Conservation (phyloP, 2,329 filamentous ascomycete species). For the Curvularia verruculosa region DNA sequence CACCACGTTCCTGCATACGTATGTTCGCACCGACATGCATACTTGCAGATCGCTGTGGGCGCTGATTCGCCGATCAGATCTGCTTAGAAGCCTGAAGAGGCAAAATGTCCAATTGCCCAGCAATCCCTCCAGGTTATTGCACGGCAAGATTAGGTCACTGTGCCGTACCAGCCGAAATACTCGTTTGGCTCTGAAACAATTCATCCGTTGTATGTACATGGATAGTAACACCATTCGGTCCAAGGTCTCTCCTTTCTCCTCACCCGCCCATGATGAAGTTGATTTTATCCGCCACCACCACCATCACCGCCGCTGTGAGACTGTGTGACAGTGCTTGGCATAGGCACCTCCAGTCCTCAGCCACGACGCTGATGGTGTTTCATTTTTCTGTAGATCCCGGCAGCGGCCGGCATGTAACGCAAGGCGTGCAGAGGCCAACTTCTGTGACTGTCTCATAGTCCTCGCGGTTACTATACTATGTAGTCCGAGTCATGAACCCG, state of each 20-base stretch:
- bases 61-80: neutral
- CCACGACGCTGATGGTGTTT: neutral
- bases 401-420: conserved; percentile 3
- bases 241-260: conserved; percentile 2
- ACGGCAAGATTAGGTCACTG: conserved; percentile 1
- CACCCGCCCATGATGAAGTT: neutral
- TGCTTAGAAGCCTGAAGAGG: neutral
- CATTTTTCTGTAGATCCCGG: conserved; percentile 7
- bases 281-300: conserved; percentile 1
- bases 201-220: conserved; percentile 6
- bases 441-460: conserved; percentile 11
- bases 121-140: neutral
- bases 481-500: conserved; percentile 10
- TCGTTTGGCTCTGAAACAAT: conserved; percentile 8
- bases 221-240: conserved; percentile 8
- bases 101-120: neutral
- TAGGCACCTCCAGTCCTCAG: neutral
- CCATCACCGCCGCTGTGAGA: neutral
- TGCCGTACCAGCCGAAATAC: conserved; percentile 1
- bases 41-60: conserved; percentile 2
- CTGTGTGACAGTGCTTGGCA: neutral
- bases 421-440: conserved; percentile 5
- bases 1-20: conserved; percentile 15
- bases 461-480: neutral
- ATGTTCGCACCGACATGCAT: conserved; percentile 1